Conservation (phyloP, 768 basidiomycete genomes). For the Kwoniella sp. region DNA sequence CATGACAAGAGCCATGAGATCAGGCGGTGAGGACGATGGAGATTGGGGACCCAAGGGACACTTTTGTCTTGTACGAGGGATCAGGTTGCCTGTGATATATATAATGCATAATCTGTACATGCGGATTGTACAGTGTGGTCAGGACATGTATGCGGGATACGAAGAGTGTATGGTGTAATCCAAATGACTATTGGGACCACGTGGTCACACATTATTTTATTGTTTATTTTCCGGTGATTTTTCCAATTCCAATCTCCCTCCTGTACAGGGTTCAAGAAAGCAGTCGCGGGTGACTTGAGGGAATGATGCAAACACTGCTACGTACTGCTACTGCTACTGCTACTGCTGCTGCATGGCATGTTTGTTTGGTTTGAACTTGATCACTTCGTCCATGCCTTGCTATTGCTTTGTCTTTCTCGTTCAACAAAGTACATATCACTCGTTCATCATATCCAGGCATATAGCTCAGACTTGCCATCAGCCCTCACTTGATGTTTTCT, state of each 20-base stretch:
- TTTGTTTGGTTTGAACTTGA: constrained; percentile 3
- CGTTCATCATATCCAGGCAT: too few species aligned
- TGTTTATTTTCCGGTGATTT: background rate
- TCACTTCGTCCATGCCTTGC: background rate
- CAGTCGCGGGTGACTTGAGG: background rate
- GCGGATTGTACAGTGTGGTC: too few species aligned
- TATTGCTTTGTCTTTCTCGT: background rate
- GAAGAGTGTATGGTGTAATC: too few species aligned
- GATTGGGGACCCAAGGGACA: too few species aligned
- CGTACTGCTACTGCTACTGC: too few species aligned
- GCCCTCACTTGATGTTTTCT: background rate
- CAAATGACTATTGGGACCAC: background rate
- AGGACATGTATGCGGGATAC: too few species aligned
- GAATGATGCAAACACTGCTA: background rate
- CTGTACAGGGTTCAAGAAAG: background rate
- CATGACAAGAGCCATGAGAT: background rate
- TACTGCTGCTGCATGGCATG: background rate
- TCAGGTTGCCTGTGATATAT: too few species aligned
- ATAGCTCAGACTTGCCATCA: background rate
- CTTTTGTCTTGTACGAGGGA: too few species aligned
- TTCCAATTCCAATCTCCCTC: background rate
- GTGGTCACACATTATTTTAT: background rate
- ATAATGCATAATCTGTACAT: too few species aligned
- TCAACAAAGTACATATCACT: background rate
- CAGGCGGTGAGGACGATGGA: too few species aligned